Base-by-base conservation (phyloP, 805 yeast species). In the Metschnikowia drakensbergensis region DNA sequence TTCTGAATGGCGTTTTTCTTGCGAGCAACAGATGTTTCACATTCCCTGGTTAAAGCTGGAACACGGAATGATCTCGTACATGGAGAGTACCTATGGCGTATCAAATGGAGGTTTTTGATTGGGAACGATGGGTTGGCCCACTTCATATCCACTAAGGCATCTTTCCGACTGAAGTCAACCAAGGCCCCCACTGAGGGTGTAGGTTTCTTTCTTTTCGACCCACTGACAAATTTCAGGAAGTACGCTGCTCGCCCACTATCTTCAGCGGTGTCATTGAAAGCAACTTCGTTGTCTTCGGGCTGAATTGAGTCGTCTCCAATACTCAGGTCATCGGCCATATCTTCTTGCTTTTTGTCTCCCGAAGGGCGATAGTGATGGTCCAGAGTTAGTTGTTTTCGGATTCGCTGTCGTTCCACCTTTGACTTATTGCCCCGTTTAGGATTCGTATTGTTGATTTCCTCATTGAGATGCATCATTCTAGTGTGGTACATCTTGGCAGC, bases 401-500 rank as follows among this genome's bases (percentile, higher is more conserved):
- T n/a, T 7, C 29, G 39, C 32, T 59, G 61, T 32, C 57, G 50
- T 5, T 62, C 70, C 36, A 57, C 55, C 42, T 58, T 65, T 1
- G 66, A 52, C 52, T 65, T 66, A 50, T 62, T 65, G 8, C 66
- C 69, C 23, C 67, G 53, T 37, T 68, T 68, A 1, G 66, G 68
- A 30, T 65, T 65, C 41, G 53, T 60, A 47, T 61, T 62, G 54
- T 62, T 67, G 45, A 64, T 71, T 45, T 72, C 77, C 50, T 69
- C 76, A 7, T 65, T 66, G 49, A 74, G 63, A 55, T 69, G 72
- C 47, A 60, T 58, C 42, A 66, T 52, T 50, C 84, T 68, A 22
- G 74, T 59, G 45, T 62, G 60, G 55, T 68, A 73, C 84, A 80
- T 79, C 37, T 64, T 68, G 17, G 68, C 70, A 1, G 81, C 77